Evolutionary conservation across 2,329 filamentous ascomycete species (phyloP).

Genomic region (Aspergillus proliferans): DNA sequence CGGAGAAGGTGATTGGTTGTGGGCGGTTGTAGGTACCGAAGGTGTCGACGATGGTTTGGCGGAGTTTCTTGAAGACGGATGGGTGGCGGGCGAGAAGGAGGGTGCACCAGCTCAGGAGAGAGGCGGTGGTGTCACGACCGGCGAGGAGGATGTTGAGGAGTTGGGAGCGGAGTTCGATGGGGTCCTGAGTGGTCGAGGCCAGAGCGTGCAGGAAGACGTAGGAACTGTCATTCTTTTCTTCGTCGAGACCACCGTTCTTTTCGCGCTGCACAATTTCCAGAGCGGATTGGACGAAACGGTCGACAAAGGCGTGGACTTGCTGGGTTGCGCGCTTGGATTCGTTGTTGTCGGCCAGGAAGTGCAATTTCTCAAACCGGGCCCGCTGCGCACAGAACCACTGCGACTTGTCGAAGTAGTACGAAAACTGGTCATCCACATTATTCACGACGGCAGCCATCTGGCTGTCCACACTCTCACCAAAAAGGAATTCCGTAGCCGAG

Average conservation of each 20-base stretch:
- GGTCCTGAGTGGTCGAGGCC: slow-evolving; percentile 42
- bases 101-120: slow-evolving; percentile 36
- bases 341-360: slow-evolving; percentile 16
- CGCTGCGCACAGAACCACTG: slow-evolving; percentile 26
- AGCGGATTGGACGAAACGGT: slow-evolving; percentile 11
- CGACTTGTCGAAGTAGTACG: slow-evolving; percentile 29
- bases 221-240: slow-evolving; percentile 21
- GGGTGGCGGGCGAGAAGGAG: slow-evolving; percentile 18
- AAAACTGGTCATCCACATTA: slow-evolving; percentile 42
- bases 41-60: slow-evolving; percentile 9
- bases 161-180: slow-evolving; percentile 43
- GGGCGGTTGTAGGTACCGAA: slow-evolving; percentile 25
- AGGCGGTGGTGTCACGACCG: slow-evolving; percentile 50
- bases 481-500: slow-evolving; percentile 77
- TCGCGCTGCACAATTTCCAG: background rate
- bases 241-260: background rate
- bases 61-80: slow-evolving; percentile 10
- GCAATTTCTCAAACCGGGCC: slow-evolving; percentile 14
- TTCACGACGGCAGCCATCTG: slow-evolving; percentile 31
- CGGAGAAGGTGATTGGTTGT: slow-evolving; percentile 36
- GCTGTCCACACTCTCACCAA: slow-evolving; percentile 67
- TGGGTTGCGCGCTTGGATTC: slow-evolving; percentile 9
- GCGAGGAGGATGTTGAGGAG: slow-evolving; percentile 48
- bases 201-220: slow-evolving; percentile 49
- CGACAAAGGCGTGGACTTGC: slow-evolving; percentile 16